These are phyloP conservation scores for Odontarrhena argentea DNA, from an alignment of 345 rosid species.

Conservation along the genomic window DNA sequence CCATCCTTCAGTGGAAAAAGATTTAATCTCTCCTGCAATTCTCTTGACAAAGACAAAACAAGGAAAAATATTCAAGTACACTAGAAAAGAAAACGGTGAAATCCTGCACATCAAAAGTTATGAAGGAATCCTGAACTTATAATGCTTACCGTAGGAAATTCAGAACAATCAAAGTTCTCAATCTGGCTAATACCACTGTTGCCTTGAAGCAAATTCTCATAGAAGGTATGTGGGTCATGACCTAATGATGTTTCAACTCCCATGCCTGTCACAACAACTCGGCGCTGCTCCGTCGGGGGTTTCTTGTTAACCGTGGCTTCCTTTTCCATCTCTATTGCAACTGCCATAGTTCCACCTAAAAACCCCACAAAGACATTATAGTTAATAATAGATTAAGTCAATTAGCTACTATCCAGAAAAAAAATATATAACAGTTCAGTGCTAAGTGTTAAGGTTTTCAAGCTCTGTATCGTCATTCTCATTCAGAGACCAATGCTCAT, in stretches of 20 bases:
- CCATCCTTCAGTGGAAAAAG: conserved; percentile 84
- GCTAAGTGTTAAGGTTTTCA: background rate
- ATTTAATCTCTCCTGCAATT: conserved; percentile 93
- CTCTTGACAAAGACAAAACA: conserved; percentile 47
- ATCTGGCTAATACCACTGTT: conserved; percentile 84
- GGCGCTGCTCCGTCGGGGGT: conserved; percentile 64
- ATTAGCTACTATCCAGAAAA: conserved; percentile 15
- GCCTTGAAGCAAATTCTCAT: conserved; percentile 85
- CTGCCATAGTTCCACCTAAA: conserved; percentile 67
- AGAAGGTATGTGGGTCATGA: conserved; percentile 72
- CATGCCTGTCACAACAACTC: conserved; percentile 97
- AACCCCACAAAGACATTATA: conserved; percentile 12
- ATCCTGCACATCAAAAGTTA: conserved; percentile 22
- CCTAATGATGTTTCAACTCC: conserved; percentile 89
- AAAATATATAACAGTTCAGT: background rate
- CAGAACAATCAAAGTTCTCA: conserved; percentile 82
- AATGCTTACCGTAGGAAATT: conserved; percentile 69
- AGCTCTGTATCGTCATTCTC: conserved; percentile 17
- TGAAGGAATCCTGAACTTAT: conserved; percentile 16
- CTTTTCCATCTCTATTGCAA: conserved; percentile 62
- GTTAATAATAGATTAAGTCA: background rate
- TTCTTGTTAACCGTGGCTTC: conserved; percentile 59
- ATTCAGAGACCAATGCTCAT: background rate
- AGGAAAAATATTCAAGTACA: background rate
- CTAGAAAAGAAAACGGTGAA: conserved; percentile 12